phyloP scores from a whole-genome alignment of 441 rosid genomes.

The Corymbia citriodora region DNA sequence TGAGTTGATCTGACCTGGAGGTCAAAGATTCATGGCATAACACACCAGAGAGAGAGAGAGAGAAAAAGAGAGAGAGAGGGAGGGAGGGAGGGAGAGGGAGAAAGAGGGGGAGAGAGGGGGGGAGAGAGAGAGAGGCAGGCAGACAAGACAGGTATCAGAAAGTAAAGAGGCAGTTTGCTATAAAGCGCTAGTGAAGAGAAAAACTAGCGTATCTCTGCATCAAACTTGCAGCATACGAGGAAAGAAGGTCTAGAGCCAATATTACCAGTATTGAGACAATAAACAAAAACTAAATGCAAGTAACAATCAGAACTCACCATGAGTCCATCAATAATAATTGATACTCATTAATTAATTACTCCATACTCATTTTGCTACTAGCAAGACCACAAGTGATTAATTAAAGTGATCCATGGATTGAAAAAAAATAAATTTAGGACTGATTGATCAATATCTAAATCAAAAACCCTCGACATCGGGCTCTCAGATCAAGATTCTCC shows the following conservation, averaged over 20 bases:
- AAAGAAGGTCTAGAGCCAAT: not conserved
- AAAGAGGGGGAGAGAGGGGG: accelerated
- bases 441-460: not conserved
- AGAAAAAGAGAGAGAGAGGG: not conserved
- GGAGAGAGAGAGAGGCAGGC: not conserved
- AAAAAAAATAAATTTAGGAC: not conserved
- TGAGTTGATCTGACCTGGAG: not conserved
- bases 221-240: not conserved
- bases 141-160: not conserved
- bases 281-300: not conserved
- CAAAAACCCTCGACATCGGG: not conserved
- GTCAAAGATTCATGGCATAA: not conserved
- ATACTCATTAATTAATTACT: not conserved
- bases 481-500: not conserved
- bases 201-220: not conserved
- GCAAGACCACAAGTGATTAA: not conserved
- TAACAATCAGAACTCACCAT: not conserved
- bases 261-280: not conserved
- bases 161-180: not conserved
- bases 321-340: not conserved
- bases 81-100: not conserved
- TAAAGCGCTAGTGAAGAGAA: not conserved
- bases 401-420: not conserved
- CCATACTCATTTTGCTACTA: not conserved
- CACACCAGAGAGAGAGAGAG: not conserved